Evolutionary conservation across 768 basidiomycete genomes (phyloP), one percentile per base, ranked within the genome.

Genomic region (Trametes sanguinea): DNA sequence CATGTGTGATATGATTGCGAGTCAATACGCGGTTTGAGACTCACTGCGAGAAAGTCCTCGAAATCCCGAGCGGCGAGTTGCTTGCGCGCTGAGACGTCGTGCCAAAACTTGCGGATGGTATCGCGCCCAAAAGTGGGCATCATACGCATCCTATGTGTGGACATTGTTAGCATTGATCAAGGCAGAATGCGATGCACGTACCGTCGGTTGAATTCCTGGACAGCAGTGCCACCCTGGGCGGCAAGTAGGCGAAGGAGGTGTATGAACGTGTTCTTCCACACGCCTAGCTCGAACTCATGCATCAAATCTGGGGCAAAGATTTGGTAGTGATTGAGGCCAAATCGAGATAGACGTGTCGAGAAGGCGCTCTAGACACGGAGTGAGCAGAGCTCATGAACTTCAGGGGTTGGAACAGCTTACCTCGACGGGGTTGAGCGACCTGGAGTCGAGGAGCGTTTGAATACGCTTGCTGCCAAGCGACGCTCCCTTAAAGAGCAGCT

Each of bases 281-380:
- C 68, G 2, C 77, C 75, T 0, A 77, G 61, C 42, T 78, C 75
- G 37, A 74, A 69, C 46, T 77, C 71, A 35, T 76, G 76, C 54
- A 77, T 63, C 6, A 76, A 55, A 16, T 77, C 74, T 0, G 69
- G 67, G 0, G 69, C 63, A 3, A 77, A 62, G 58, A 77, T 62
- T 0, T 51, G n/a, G 54, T 71, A 66, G 16, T 70, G 69, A 35
- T 76, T 53, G 16, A 77, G 66, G 1, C 69, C 69, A 17, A 0
- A 33, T 0, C 0, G 47, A 27, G 1, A 72, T 64, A 14, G 42
- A 47, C 14, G 62, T 51, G 0, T 70, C 75, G 47, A 77, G 77
- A 3, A 73, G 66, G 60, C 72, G 77, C 75, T 76, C 43, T 32
- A 37, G 35, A 6, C 35, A 37, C 10, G 35, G 10, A 10, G 35